A percentile compares a stretch with the other conserved stretches of the same genome.
phyloP scores from a whole-genome alignment of 768 basidiomycete genomes.

The Piloderma croceum region DNA sequence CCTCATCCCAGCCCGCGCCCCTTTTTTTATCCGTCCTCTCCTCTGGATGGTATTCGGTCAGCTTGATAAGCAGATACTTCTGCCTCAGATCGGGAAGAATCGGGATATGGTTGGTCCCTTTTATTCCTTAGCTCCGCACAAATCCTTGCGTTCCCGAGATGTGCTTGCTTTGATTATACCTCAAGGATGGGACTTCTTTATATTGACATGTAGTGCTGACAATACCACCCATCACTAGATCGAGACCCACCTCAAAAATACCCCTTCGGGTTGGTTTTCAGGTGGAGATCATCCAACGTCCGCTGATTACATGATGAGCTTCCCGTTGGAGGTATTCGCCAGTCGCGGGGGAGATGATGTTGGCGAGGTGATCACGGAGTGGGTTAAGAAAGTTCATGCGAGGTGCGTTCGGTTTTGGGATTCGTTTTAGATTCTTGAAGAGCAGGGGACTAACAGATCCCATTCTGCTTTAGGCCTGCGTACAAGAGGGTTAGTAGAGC shows the following conservation, averaged over 20 bases:
- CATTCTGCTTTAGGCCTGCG: slow-evolving; percentile 2
- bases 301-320: slow-evolving; percentile 29
- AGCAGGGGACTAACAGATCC: slow-evolving; percentile 8
- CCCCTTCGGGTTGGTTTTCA: slow-evolving; percentile 20
- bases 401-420: slow-evolving; percentile 4
- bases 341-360: not conserved
- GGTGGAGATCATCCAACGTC: slow-evolving; percentile 25
- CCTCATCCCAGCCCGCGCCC: slow-evolving; percentile 24
- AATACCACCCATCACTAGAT: slow-evolving; percentile 14
- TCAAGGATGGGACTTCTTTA: not conserved
- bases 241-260: slow-evolving; percentile 19
- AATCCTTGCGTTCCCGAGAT: not conserved
- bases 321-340: slow-evolving; percentile 19
- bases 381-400: not conserved
- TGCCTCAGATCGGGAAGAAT: too few species aligned
- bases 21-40: slow-evolving; percentile 28
- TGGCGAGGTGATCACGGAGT: not conserved
- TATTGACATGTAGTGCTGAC: not conserved
- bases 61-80: too few species aligned
- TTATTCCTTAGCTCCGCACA: not conserved
- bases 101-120: not conserved
- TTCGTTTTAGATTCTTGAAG: slow-evolving; percentile 8
- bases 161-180: too few species aligned
- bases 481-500: slow-evolving; percentile 18
- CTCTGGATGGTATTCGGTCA: slow-evolving; percentile 6